Conservation (phyloP, 176 grass and related monocot species). For the Ensete ventricosum region DNA sequence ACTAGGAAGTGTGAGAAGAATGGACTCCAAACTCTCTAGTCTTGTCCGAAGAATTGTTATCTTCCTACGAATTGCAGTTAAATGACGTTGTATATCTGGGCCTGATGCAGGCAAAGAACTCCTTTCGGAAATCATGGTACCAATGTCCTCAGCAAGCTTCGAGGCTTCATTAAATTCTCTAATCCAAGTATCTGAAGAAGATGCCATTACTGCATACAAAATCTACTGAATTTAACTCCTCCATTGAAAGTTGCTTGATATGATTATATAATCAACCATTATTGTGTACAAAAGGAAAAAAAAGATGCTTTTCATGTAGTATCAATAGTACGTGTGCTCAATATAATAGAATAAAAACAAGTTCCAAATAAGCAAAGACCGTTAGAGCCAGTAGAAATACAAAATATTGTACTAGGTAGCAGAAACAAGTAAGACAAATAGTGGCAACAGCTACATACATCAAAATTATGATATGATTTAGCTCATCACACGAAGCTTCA, state of each 20-base stretch:
- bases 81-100: constrained; percentile 31
- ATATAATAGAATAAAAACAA: too few species aligned
- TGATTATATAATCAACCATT: not conserved
- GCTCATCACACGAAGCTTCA: too few species aligned
- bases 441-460: too few species aligned
- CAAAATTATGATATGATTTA: too few species aligned
- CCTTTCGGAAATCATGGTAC: constrained; percentile 34
- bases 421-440: too few species aligned
- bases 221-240: not conserved
- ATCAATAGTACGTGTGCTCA: not conserved
- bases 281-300: not conserved
- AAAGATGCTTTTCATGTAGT: not conserved
- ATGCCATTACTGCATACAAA: not conserved
- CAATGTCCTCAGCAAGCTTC: constrained; percentile 29
- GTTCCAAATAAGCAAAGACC: too few species aligned
- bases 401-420: too few species aligned
- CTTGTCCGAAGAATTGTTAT: constrained; percentile 49
- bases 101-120: constrained; percentile 36
- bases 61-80: constrained; percentile 49
- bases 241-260: not conserved
- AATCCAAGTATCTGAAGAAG: constrained; percentile 45
- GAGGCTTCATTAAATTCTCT: constrained; percentile 48
- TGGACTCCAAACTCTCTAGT: constrained; percentile 40
- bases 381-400: too few species aligned
- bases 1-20: constrained; percentile 39